A percentile compares a stretch with the other conserved stretches of the same genome.
Conservation (phyloP, 495 filamentous ascomycete genomes). For the Hypomontagnella submonticulosa region DNA sequence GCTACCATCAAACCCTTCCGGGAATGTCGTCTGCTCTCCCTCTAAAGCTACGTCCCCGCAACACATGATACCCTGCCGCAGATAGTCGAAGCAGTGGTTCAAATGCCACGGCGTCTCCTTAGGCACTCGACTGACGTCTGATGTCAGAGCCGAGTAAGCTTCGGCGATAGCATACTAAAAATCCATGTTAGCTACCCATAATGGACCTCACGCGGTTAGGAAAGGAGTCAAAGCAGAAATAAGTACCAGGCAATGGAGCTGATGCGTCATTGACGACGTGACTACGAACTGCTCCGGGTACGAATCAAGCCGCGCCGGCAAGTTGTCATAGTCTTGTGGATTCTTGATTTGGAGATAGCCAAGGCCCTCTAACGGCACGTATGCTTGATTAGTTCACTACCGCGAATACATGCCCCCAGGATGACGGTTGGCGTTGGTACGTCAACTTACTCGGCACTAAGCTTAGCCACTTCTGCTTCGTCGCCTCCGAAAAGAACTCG, state of each 20-base stretch:
- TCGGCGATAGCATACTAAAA: constrained; percentile 51
- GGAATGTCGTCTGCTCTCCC: constrained; percentile 57
- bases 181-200: not conserved
- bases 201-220: not conserved
- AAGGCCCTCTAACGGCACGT: constrained; percentile 48
- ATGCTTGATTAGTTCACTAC: constrained; percentile 8
- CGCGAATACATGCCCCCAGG: not conserved
- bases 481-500: constrained; percentile 55
- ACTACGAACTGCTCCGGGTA: constrained; percentile 54
- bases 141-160: constrained; percentile 51
- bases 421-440: no score
- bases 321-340: constrained; percentile 51
- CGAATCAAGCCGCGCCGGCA: constrained; percentile 50
- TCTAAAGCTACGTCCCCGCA: constrained; percentile 57
- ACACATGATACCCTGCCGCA: constrained; percentile 62
- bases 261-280: constrained; percentile 62
- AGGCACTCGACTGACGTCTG: constrained; percentile 46
- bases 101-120: constrained; percentile 57
- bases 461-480: constrained; percentile 53
- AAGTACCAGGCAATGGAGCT: constrained; percentile 58
- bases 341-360: constrained; percentile 55
- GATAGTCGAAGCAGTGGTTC: constrained; percentile 61
- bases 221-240: not conserved
- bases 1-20: constrained; percentile 51
- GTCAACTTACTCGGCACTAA: constrained; percentile 55